phyloP scores from a whole-genome alignment of 495 filamentous ascomycete genomes.

The Beverwykella pulmonaria region DNA sequence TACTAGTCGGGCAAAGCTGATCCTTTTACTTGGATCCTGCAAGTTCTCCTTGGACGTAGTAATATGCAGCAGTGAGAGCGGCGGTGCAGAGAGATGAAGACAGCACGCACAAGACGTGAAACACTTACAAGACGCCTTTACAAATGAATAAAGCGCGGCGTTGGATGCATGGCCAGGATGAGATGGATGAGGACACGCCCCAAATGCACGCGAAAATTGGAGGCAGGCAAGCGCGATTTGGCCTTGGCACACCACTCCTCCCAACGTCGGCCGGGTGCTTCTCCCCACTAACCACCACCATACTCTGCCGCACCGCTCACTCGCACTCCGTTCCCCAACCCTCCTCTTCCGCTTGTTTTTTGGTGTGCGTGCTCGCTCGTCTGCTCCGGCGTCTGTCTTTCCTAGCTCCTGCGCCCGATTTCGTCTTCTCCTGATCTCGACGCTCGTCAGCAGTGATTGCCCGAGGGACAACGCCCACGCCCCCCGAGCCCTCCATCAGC shows the following conservation, averaged over 20 bases:
- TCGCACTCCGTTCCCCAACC: neutral
- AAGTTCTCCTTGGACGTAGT: neutral
- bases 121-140: conserved; percentile 16
- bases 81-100: neutral
- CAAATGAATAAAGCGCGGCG: conserved; percentile 3
- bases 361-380: neutral
- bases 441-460: conserved; percentile 27
- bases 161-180: conserved; percentile 4
- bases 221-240: conserved; percentile 10
- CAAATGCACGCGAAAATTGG: conserved; percentile 5
- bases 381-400: conserved; percentile 17
- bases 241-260: neutral
- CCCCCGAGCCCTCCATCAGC: neutral
- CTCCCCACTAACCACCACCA: conserved; percentile 7
- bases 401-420: neutral
- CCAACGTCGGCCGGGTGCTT: neutral
- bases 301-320: neutral
- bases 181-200: neutral
- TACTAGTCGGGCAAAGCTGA: no score
- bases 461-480: conserved; percentile 20
- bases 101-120: conserved; percentile 14
- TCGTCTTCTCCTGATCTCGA: conserved; percentile 30
- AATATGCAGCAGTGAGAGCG: neutral
- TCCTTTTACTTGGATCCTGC: no score
- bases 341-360: neutral